Conservation (phyloP, 139 green algal species). For the Haematococcus lacustris region DNA sequence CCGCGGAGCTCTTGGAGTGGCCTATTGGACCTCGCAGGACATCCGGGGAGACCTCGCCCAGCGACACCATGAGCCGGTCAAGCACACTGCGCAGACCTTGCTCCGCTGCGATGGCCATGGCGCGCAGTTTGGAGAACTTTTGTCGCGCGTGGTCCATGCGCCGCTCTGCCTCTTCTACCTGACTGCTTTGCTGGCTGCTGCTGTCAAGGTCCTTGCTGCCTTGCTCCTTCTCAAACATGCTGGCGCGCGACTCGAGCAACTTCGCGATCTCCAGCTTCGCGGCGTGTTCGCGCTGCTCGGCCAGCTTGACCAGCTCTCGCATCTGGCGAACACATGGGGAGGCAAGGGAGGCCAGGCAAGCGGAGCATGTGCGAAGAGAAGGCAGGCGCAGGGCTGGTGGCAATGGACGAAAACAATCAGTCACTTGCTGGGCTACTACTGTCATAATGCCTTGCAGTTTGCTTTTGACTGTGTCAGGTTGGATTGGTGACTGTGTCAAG, state of each 20-base stretch:
- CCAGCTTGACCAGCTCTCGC: constrained; percentile 67
- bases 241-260: constrained; percentile 33
- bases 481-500: neutral
- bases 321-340: constrained; percentile 32
- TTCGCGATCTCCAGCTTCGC: constrained; percentile 56
- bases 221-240: constrained; percentile 40
- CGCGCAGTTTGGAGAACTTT: constrained; percentile 59
- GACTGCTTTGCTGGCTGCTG: constrained; percentile 10
- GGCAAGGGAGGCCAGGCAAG: neutral
- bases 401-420: neutral
- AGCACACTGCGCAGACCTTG: constrained; percentile 49
- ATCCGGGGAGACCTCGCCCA: no score
- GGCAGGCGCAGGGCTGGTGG: no score
- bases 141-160: constrained; percentile 33
- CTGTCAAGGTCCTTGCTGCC: constrained; percentile 11
- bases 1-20: no score
- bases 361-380: neutral
- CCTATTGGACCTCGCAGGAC: no score
- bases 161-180: constrained; percentile 37
- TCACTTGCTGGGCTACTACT: neutral
- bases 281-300: constrained; percentile 52
- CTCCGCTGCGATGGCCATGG: constrained; percentile 60
- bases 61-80: constrained; percentile 42
- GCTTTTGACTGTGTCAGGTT: neutral
- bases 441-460: neutral